Conservation (phyloP, 257 asterid species). For the Rubia yunnanensis region DNA sequence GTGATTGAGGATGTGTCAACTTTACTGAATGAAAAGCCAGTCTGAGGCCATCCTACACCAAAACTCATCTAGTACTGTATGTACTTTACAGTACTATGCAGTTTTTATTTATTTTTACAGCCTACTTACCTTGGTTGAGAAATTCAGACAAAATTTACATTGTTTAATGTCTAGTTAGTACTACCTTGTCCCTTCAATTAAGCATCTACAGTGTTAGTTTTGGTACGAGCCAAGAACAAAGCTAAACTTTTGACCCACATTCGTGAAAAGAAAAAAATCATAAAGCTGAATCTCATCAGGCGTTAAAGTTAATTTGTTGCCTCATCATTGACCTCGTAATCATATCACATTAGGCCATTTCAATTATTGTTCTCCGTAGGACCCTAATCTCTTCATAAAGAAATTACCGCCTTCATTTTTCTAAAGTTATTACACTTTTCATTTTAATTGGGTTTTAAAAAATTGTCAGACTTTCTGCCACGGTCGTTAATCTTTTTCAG, state of each 20-base stretch:
- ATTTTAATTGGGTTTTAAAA: too few species aligned
- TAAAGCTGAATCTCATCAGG: background rate
- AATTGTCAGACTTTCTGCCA: too few species aligned
- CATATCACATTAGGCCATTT: too few species aligned
- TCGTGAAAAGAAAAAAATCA: background rate
- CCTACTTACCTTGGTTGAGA: background rate
- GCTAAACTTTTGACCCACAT: background rate
- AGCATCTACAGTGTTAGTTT: background rate
- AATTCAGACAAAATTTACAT: background rate
- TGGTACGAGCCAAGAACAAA: background rate
- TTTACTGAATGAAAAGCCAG: slow-evolving; percentile 2
- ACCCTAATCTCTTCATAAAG: background rate
- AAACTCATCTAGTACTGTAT: background rate
- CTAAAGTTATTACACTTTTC: too few species aligned
- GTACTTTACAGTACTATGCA: slow-evolving; percentile 4
- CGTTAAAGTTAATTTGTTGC: background rate
- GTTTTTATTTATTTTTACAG: background rate
- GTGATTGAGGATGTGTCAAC: slow-evolving; percentile 1
- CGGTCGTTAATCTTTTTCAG: too few species aligned
- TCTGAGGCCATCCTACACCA: background rate
- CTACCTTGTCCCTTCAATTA: background rate
- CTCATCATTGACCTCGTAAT: background rate
- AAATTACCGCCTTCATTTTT: too few species aligned
- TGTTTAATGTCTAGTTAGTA: background rate
- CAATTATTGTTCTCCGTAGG: background rate